Conservation (phyloP, 257 asterid genomes). For the Coffea canephora region DNA sequence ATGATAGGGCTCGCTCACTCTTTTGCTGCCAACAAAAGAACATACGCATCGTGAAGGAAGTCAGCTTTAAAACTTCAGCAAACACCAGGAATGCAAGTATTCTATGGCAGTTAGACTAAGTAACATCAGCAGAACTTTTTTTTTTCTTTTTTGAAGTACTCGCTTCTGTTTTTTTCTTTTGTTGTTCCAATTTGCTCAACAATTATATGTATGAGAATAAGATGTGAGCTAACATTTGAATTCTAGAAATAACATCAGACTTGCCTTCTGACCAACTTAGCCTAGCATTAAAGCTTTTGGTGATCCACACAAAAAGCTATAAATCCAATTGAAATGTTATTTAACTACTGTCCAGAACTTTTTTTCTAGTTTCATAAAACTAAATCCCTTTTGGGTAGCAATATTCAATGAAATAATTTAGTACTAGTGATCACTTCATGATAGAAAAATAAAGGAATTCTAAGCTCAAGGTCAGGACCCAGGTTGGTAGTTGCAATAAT, state of each 20-base stretch:
- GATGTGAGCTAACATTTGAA: not conserved
- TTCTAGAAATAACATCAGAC: not conserved
- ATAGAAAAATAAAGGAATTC: not conserved
- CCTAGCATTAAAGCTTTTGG: not conserved
- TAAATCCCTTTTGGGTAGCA: not conserved
- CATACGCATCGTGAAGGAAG: not conserved
- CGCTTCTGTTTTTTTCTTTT: not conserved
- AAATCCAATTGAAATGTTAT: not conserved
- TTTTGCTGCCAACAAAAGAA: constrained; percentile 18
- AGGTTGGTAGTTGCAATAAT: not conserved
- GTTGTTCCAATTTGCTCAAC: not conserved
- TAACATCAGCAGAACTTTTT: too few relatives aligned
- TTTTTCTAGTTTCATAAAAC: not conserved
- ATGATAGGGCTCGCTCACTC: not conserved
- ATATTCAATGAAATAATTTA: not conserved
- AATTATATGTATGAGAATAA: not conserved
- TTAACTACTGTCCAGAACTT: not conserved
- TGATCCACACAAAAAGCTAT: not conserved
- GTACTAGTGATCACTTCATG: not conserved
- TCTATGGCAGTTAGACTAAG: not conserved
- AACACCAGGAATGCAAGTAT: not conserved
- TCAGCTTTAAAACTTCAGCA: not conserved
- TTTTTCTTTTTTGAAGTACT: not conserved
- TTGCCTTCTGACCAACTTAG: not conserved
- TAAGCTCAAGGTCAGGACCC: too few relatives aligned